Base-by-base conservation (phyloP, 2,329 filamentous ascomycete genomes). In the Nothomitra cinnamomea region DNA sequence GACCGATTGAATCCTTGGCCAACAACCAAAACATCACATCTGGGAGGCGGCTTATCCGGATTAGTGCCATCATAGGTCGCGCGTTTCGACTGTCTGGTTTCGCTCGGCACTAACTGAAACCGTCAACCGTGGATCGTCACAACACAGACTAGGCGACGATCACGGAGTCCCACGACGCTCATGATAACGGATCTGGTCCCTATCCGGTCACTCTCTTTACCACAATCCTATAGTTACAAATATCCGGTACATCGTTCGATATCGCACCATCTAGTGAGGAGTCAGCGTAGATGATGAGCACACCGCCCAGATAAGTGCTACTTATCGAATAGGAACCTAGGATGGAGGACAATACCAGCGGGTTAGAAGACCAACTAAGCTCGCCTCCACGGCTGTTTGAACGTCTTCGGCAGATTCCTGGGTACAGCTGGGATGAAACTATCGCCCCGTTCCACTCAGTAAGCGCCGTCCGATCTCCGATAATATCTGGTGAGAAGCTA, bases 371-470 rank as follows among this genome's bases (percentile, higher is more conserved):
- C 83, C 82, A 43, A 72, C 75, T 59, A 3, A 35, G 36, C 50
- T 36, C 41, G n/a, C 42, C 38, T n/a, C 3, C 52, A 47, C 78
- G 81, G 61, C 75, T 89, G 53, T 83, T 82, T 60, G 83, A 88
- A 65, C 78, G 85, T 51, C 73, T 89, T 59, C 75, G 78, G 57
- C 82, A 86, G 64, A 74, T 89, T 58, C 75, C 81, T 47, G 84
- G 83, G 53, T 88, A 87, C 64, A 79, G 76, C 5, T 89, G 85
- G 85, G 83, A 88, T 66, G 82, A 85, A 59, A 51, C 51, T 5
- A 48, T 56, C 28, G 51, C 55, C 53, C 59, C 60, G 19, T 60
- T 59, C 47, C 60, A 60, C 53, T 73, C 76, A 15, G 63, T 64
- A 54, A 57, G 60, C 36, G 49, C 13, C 21, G 12, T 15, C 28